phyloP scores from a whole-genome alignment of 2,329 filamentous ascomycete species.

The Exophiala alcalophila region DNA sequence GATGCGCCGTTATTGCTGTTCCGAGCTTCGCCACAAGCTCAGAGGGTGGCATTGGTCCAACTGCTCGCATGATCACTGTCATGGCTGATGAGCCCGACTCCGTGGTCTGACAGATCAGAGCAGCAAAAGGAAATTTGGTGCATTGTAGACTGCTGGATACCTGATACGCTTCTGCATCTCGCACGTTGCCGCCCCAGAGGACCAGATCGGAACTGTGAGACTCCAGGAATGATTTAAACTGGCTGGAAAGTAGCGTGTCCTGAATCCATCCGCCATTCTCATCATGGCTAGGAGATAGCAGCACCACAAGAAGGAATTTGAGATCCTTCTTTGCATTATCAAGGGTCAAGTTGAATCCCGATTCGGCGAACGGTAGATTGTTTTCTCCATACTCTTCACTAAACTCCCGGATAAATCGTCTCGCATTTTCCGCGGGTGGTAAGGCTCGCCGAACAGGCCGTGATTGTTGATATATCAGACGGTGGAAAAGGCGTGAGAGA shows the following conservation, averaged over 20 bases:
- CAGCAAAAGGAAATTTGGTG: slow-evolving; percentile 89
- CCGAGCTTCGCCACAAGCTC: slow-evolving; percentile 76
- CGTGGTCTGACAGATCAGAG: slow-evolving; percentile 81
- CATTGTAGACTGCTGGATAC: slow-evolving; percentile 82
- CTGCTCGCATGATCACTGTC: slow-evolving; percentile 79
- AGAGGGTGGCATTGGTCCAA: slow-evolving; percentile 65
- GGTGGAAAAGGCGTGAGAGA: slow-evolving; percentile 64
- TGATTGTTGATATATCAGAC: slow-evolving; percentile 68
- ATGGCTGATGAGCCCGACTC: slow-evolving; percentile 70
- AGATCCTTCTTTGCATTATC: slow-evolving; percentile 87
- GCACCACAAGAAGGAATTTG: slow-evolving; percentile 83
- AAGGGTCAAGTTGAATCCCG: slow-evolving; percentile 86
- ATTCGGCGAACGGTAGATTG: slow-evolving; percentile 74
- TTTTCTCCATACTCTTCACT: slow-evolving; percentile 84
- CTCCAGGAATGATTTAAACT: slow-evolving; percentile 71
- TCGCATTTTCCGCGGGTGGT: slow-evolving; percentile 81
- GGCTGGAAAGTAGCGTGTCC: slow-evolving; percentile 73
- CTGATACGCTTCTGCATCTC: slow-evolving; percentile 92
- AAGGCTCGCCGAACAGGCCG: slow-evolving; percentile 65
- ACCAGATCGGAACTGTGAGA: slow-evolving; percentile 75
- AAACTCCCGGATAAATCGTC: slow-evolving; percentile 86
- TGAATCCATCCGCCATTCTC: slow-evolving; percentile 79
- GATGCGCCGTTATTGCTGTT: slow-evolving; percentile 69
- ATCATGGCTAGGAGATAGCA: slow-evolving; percentile 91
- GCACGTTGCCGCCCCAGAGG: slow-evolving; percentile 88